phyloP scores from a whole-genome alignment of 2,329 filamentous ascomycete species.

The Diatrype stigma region DNA sequence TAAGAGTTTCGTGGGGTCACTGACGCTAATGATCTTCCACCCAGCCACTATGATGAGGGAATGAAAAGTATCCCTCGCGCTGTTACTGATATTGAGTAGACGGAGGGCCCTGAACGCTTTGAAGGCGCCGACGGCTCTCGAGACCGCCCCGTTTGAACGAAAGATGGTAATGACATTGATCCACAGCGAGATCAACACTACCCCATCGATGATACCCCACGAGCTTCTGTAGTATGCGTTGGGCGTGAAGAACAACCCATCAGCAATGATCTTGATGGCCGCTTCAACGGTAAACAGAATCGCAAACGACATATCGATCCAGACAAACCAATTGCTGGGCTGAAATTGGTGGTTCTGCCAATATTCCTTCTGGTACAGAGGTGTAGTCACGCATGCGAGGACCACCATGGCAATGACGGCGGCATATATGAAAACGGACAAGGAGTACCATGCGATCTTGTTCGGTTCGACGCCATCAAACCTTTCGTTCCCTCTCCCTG shows the following conservation, averaged over 20 bases:
- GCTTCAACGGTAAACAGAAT: slow-evolving; percentile 82
- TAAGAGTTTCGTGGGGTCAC: slow-evolving; percentile 23
- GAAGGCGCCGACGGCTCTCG: slow-evolving; percentile 89
- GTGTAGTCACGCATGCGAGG: slow-evolving; percentile 89
- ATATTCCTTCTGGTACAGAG: slow-evolving; percentile 87
- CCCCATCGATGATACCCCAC: slow-evolving; percentile 92
- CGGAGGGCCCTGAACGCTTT: slow-evolving; percentile 91
- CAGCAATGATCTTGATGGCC: slow-evolving; percentile 86
- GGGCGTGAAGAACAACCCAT: slow-evolving; percentile 93
- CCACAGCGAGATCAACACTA: slow-evolving; percentile 92
- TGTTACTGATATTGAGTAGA: slow-evolving; percentile 92
- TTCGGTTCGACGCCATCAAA: slow-evolving; percentile 89
- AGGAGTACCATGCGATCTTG: slow-evolving; percentile 84
- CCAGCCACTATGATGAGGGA: slow-evolving; percentile 91
- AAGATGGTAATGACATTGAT: slow-evolving; percentile 86
- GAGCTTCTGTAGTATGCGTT: slow-evolving; percentile 96
- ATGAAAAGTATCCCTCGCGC: slow-evolving; percentile 92
- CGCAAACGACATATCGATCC: slow-evolving; percentile 87
- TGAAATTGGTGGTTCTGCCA: slow-evolving; percentile 57
- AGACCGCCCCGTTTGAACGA: slow-evolving; percentile 76
- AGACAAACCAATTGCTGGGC: slow-evolving; percentile 85
- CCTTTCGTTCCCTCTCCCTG: slow-evolving; percentile 79
- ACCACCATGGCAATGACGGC: slow-evolving; percentile 98
- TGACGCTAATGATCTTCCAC: slow-evolving; percentile 84
- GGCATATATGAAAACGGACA: slow-evolving; percentile 90